Base-by-base conservation (phyloP, 2,329 filamentous ascomycete genomes). In the Trichoderma gracile region DNA sequence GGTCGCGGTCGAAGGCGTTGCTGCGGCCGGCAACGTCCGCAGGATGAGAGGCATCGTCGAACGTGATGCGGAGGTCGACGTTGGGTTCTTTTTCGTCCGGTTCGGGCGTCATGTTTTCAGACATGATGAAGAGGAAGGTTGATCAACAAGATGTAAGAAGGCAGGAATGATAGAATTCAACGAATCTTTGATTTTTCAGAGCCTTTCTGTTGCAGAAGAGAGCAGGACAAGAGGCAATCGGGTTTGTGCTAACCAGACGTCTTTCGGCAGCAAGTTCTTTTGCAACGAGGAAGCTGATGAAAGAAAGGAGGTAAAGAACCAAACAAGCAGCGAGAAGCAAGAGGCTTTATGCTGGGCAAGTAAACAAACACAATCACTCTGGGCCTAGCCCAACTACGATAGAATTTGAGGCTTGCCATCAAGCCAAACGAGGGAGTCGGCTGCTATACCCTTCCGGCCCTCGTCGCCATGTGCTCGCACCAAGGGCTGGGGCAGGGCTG, bases 51-150 rank as follows among this genome's bases (percentile, higher is more conserved):
- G 66, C 69, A 60, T 70, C 65, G 49, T 71, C 50, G 23, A 71
- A 71, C n/a, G 68, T 70, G 62, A 71, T 71, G 63, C 69, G 69
- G 17, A 67, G 65, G 65, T 71, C 70, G 46, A 67, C 63, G 27
- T 71, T 68, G 30, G 67, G 62, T 40, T 71, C 69, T 49, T 71
- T 68, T 21, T 71, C 70, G 33, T 67, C 62, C 17, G 65, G 58
- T 7, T 70, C 69, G 19, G 63, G 65, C 23, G 69, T 15, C 14
- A 65, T 25, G 21, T 71, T 65, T 60, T 67, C 68, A 46, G 68
- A 38, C 70, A 71, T 71, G 45, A 14, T 46, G 46, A 53, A 40
- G 27, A 54, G n/a, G 45, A 54, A 30, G 30, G 50, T 38, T 10
- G 10, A 10, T 33, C 30, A 33, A 33, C 30, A 42, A 63, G 12